These are phyloP conservation scores for Paraglomus occultum DNA, from an alignment of 192 early-diverging fungal species.

Conservation along the genomic window DNA sequence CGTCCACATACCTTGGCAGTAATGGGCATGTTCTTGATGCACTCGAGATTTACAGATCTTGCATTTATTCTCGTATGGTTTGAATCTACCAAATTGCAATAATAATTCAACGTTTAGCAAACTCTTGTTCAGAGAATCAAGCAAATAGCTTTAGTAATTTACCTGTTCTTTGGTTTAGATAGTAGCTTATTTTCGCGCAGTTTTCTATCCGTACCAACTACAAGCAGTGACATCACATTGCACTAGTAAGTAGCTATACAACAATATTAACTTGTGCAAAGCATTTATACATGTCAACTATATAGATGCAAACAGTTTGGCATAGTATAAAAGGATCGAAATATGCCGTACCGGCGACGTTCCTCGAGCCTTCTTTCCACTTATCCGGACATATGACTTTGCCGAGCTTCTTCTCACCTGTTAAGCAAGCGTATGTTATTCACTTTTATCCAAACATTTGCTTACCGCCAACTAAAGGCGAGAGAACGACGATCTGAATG, in stretches of 20 bases:
- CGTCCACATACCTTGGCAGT: slow-evolving; percentile 55
- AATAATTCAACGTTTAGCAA: background rate
- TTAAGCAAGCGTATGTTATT: slow-evolving; percentile 1
- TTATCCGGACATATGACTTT: slow-evolving; percentile 61
- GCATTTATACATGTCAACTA: background rate
- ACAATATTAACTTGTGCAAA: background rate
- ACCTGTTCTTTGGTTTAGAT: slow-evolving; percentile 52
- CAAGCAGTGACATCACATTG: background rate
- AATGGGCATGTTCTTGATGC: slow-evolving; percentile 60
- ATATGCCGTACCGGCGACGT: slow-evolving; percentile 39
- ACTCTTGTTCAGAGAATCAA: background rate
- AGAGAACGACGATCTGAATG: background rate
- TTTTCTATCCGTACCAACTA: slow-evolving; percentile 46
- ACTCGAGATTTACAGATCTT: slow-evolving; percentile 58
- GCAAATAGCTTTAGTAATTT: background rate
- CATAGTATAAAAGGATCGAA: too few species aligned
- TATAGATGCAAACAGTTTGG: background rate
- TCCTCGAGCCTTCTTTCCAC: slow-evolving; percentile 64
- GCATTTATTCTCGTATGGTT: slow-evolving; percentile 58
- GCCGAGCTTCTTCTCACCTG: slow-evolving; percentile 59
- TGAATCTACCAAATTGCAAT: slow-evolving; percentile 43
- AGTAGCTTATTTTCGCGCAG: slow-evolving; percentile 61
- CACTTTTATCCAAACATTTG: background rate
- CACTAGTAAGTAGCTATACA: slow-evolving; percentile 12
- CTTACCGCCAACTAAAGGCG: background rate